Conservation (phyloP, 1,284 basidiomycete genomes). For the Ustilago bromivora region DNA sequence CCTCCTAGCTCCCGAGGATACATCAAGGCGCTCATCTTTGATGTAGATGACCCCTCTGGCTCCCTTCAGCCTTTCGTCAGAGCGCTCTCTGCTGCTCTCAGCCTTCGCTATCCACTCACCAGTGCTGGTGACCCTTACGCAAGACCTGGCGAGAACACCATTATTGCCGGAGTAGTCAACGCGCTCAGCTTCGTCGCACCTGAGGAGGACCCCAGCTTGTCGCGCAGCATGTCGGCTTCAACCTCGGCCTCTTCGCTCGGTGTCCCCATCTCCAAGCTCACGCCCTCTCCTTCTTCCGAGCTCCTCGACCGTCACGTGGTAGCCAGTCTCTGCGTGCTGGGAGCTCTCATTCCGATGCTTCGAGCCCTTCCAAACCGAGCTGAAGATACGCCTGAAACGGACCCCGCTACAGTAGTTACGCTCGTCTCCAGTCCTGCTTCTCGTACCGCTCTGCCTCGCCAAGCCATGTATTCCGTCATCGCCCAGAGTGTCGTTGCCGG, state of each 20-base stretch:
- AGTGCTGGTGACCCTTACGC: constrained; percentile 68
- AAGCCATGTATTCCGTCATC: constrained; percentile 54
- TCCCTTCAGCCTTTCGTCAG: constrained; percentile 55
- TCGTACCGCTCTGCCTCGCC: constrained; percentile 46
- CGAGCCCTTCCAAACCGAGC: constrained; percentile 45
- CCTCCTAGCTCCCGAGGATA: constrained; percentile 63
- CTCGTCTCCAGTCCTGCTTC: constrained; percentile 53
- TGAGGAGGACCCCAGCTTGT: constrained; percentile 31
- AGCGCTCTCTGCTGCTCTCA: constrained; percentile 57
- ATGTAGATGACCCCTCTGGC: constrained; percentile 37
- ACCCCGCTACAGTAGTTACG: constrained; percentile 43
- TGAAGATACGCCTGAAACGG: constrained; percentile 21
- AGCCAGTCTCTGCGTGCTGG: constrained; percentile 52
- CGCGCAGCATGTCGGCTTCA: constrained; percentile 34
- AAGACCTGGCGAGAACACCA: constrained; percentile 59
- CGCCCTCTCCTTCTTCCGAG: constrained; percentile 37
- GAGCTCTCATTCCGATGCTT: constrained; percentile 49
- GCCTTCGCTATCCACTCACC: constrained; percentile 63
- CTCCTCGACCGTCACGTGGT: constrained; percentile 58
- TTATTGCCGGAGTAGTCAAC: constrained; percentile 62
- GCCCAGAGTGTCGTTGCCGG: constrained; percentile 56
- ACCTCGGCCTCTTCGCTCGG: constrained; percentile 24
- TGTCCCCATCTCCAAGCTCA: constrained; percentile 37
- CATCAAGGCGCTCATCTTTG: constrained; percentile 60
- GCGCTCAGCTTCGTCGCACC: constrained; percentile 57